Evolutionary conservation across 2,329 filamentous ascomycete species (phyloP).

Genomic region (Fusarium tjaetaba): DNA sequence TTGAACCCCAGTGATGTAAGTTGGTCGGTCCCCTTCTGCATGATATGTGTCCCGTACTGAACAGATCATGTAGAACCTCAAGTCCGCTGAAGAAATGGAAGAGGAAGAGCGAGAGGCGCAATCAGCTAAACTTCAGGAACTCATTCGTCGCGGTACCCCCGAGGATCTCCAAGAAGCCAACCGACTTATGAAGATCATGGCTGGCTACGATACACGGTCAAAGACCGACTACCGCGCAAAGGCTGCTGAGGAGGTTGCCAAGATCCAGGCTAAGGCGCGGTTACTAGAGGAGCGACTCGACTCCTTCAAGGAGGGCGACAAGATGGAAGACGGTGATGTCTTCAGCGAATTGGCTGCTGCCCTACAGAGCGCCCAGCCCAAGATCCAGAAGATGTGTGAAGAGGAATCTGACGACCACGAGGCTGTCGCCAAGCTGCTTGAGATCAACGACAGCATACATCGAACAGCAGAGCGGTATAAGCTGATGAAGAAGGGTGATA

Average conservation of each 20-base stretch:
- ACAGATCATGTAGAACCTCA: slow-evolving; percentile 73
- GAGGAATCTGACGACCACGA: slow-evolving; percentile 98
- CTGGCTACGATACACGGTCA: slow-evolving; percentile 91
- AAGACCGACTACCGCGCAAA: slow-evolving; percentile 99
- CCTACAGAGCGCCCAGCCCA: slow-evolving; percentile 92
- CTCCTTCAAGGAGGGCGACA: slow-evolving; percentile 82
- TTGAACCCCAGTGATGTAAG: slow-evolving; percentile 95
- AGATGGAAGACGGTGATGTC: slow-evolving; percentile 74
- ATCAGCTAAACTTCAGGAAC: slow-evolving; percentile 96
- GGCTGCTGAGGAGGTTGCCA: slow-evolving; percentile 92
- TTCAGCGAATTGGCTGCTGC: slow-evolving; percentile 88
- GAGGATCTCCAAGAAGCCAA: slow-evolving; percentile 97
- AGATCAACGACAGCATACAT: slow-evolving; percentile 99
- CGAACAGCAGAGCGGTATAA: slow-evolving; percentile 95
- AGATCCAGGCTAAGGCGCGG: slow-evolving; percentile 94
- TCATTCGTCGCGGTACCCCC: slow-evolving; percentile 90
- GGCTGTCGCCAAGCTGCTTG: slow-evolving; percentile 91
- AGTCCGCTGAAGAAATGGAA: slow-evolving; percentile 98
- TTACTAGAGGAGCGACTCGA: slow-evolving; percentile 93
- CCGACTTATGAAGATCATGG: slow-evolving; percentile 98
- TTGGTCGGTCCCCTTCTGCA: slow-evolving; percentile 37
- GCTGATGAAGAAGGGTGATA: slow-evolving; percentile 93
- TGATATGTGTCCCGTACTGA: slow-evolving; percentile 53
- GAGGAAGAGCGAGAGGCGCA: slow-evolving; percentile 95
- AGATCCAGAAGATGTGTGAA: slow-evolving; percentile 99